These are phyloP conservation scores for Schizosaccharomyces cryophilus DNA, from an alignment of 805 yeast genomes.

Conservation along the genomic window DNA sequence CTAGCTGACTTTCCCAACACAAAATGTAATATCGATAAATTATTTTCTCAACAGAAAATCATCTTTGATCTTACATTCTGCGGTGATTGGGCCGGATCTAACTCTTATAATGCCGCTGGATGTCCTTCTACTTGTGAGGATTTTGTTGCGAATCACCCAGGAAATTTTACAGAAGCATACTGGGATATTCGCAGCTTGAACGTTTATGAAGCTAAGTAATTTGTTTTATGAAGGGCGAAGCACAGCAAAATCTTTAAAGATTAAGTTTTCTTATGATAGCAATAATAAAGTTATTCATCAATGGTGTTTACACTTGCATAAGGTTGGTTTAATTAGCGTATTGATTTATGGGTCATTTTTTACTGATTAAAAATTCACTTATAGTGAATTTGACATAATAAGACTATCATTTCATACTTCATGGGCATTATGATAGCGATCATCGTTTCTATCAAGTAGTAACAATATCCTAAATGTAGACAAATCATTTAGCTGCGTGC, in stretches of 20 bases:
- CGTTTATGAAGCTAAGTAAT: not conserved
- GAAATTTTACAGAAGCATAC: not conserved
- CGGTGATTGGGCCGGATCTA: slow-evolving; percentile 2
- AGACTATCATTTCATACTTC: too few relatives aligned
- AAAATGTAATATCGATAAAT: not conserved
- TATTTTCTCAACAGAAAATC: not conserved
- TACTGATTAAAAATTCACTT: too few relatives aligned
- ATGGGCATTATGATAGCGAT: too few relatives aligned
- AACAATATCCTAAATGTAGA: not conserved
- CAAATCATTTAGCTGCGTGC: not conserved
- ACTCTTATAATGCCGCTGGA: not conserved
- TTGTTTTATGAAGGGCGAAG: too few relatives aligned
- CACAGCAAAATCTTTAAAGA: too few relatives aligned
- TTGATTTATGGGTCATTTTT: too few relatives aligned
- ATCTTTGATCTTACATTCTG: slow-evolving; percentile 1
- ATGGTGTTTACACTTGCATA: too few relatives aligned
- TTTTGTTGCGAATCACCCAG: not conserved
- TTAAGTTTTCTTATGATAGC: too few relatives aligned
- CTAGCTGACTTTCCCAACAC: not conserved
- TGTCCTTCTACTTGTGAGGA: not conserved
- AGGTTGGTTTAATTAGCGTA: too few relatives aligned
- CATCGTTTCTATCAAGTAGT: not conserved
- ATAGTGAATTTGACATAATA: too few relatives aligned
- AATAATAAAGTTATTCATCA: too few relatives aligned
- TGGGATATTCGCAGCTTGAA: not conserved